Evolutionary conservation across 2,329 filamentous ascomycete species (phyloP).

Genomic region (Teratosphaeria zuluensis): DNA sequence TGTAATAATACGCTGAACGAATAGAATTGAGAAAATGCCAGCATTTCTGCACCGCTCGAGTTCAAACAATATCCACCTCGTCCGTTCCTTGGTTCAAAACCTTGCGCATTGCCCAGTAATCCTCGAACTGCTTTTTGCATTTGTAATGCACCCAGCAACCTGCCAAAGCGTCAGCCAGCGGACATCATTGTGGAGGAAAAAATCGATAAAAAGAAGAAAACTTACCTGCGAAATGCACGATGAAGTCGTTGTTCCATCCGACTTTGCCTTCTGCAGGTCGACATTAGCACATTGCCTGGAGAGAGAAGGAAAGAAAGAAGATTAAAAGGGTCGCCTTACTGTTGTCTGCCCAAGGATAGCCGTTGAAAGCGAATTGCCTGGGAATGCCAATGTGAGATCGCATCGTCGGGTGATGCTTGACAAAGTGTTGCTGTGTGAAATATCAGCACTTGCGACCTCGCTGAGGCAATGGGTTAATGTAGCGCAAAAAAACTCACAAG

Average conservation of each 20-base stretch:
- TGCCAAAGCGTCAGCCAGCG: too few relatives aligned
- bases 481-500: neutral
- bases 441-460: neutral
- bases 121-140: neutral
- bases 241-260: neutral
- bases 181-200: too few relatives aligned
- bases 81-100: neutral
- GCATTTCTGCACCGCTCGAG: too few relatives aligned
- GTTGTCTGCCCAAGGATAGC: neutral
- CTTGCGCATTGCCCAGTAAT: neutral
- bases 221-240: neutral
- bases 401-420: neutral
- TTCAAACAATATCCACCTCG: slow-evolving; percentile 9
- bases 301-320: neutral
- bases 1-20: too few relatives aligned
- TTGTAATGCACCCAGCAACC: neutral
- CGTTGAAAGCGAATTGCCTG: neutral
- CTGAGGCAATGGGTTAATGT: too few relatives aligned
- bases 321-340: neutral
- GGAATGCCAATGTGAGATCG: neutral
- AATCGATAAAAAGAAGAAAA: neutral
- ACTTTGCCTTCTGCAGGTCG: neutral
- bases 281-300: neutral
- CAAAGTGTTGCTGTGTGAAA: neutral
- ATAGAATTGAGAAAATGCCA: too few relatives aligned